Conservation (phyloP, 2,329 filamentous ascomycete genomes). For the Trichoderma koningii region DNA sequence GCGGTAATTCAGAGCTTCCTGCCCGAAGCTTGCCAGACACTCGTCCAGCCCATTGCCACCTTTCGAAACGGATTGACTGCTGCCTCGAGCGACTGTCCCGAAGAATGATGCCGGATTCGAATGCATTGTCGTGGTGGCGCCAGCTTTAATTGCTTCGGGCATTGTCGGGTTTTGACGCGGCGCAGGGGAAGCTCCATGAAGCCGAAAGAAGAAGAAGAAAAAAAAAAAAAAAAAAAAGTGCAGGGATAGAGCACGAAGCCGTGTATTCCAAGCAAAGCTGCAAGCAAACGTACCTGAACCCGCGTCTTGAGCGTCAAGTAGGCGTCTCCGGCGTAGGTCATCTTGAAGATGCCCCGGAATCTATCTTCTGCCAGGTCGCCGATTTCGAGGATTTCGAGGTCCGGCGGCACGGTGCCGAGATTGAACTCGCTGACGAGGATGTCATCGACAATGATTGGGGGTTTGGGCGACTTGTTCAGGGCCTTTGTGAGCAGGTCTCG, state of each 20-base stretch:
- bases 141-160: constrained; percentile 27
- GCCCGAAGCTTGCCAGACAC: constrained; percentile 10
- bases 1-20: constrained; percentile 1
- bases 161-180: constrained; percentile 29
- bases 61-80: background rate
- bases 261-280: constrained; percentile 6
- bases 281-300: constrained; percentile 70
- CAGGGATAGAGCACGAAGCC: constrained; percentile 26
- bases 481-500: constrained; percentile 93
- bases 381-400: constrained; percentile 96
- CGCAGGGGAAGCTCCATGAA: constrained; percentile 24
- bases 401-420: constrained; percentile 88
- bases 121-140: constrained; percentile 18
- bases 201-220: constrained; percentile 12
- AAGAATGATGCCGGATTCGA: background rate
- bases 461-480: constrained; percentile 96
- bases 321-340: constrained; percentile 95
- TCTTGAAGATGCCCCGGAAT: constrained; percentile 98
- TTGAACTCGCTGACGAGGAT: constrained; percentile 98
- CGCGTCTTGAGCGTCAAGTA: constrained; percentile 93
- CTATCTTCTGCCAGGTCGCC: constrained; percentile 95
- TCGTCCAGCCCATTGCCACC: constrained; percentile 16
- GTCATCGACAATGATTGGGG: constrained; percentile 98
- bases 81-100: constrained; percentile 14
- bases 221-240: background rate